These are phyloP conservation scores for Ampelomyces quisqualis DNA, from an alignment of 2,329 filamentous ascomycete species.

Conservation along the genomic window DNA sequence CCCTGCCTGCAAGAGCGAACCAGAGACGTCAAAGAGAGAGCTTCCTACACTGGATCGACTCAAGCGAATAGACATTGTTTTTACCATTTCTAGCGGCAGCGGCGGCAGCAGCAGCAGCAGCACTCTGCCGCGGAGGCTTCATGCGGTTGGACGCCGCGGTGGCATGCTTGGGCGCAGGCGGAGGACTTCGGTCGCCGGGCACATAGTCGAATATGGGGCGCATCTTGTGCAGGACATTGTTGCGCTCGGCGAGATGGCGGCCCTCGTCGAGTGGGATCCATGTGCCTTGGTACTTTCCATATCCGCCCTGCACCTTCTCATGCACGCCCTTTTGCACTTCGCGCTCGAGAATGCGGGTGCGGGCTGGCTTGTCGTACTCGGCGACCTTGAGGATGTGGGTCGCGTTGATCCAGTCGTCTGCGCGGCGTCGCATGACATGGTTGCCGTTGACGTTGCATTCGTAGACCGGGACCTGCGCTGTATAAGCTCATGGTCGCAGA, in stretches of 20 bases:
- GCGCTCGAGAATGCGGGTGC: slow-evolving; percentile 91
- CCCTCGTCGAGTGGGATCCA: slow-evolving; percentile 91
- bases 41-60: slow-evolving; percentile 31
- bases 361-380: slow-evolving; percentile 93
- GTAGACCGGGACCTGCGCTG: slow-evolving; percentile 80
- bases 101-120: slow-evolving; percentile 52
- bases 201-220: slow-evolving; percentile 86
- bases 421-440: slow-evolving; percentile 93
- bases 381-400: slow-evolving; percentile 97
- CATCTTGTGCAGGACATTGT: slow-evolving; percentile 81
- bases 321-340: slow-evolving; percentile 96
- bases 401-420: slow-evolving; percentile 99
- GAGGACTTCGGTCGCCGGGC: slow-evolving; percentile 81
- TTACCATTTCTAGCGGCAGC: slow-evolving; percentile 26
- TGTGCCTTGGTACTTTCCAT: slow-evolving; percentile 98
- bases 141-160: slow-evolving; percentile 70
- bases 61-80: slow-evolving; percentile 30
- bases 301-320: slow-evolving; percentile 97
- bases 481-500: slow-evolving; percentile 19
- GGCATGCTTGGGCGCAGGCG: slow-evolving; percentile 89
- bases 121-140: slow-evolving; percentile 69
- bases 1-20: background rate
- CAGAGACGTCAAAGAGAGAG: background rate
- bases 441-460: slow-evolving; percentile 85
- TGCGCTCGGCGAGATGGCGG: slow-evolving; percentile 78